phyloP scores from a whole-genome alignment of 164 flowering plant genomes.

The Umbellularia californica region DNA sequence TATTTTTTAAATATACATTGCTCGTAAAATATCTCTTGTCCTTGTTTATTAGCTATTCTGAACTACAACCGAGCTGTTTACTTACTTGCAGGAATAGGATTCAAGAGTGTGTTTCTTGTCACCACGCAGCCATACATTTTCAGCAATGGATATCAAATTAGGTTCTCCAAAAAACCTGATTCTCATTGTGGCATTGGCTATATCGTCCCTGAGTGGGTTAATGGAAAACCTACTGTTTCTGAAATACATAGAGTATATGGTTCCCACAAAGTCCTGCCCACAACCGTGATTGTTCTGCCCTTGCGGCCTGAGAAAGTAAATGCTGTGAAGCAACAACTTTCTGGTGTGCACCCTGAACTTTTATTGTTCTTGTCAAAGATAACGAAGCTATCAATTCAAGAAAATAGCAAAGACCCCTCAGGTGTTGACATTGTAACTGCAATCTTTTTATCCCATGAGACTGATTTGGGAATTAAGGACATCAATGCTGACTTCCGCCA shows the following conservation, averaged over 20 bases:
- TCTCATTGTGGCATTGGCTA: slow-evolving; percentile 38
- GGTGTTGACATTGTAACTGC: slow-evolving; percentile 34
- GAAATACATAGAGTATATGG: slow-evolving; percentile 31
- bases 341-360: slow-evolving; percentile 48
- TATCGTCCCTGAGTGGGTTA: slow-evolving; percentile 61
- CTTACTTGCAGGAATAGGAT: slow-evolving; percentile 43
- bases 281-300: slow-evolving; percentile 40
- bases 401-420: slow-evolving; percentile 22
- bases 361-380: slow-evolving; percentile 50
- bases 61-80: too few relatives aligned
- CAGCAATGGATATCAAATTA: slow-evolving; percentile 56
- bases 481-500: slow-evolving; percentile 53
- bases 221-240: slow-evolving; percentile 31
- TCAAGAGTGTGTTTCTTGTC: slow-evolving; percentile 58
- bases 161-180: slow-evolving; percentile 43
- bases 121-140: slow-evolving; percentile 43
- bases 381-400: slow-evolving; percentile 45
- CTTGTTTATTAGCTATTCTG: too few relatives aligned
- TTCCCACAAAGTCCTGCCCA: slow-evolving; percentile 24
- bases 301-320: slow-evolving; percentile 44
- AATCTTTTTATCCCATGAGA: slow-evolving; percentile 46
- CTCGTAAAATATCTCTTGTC: too few relatives aligned
- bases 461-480: slow-evolving; percentile 32
- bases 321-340: slow-evolving; percentile 45
- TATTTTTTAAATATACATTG: too few relatives aligned